phyloP scores from a whole-genome alignment of 441 rosid species.

The Erysimum cheiri region DNA sequence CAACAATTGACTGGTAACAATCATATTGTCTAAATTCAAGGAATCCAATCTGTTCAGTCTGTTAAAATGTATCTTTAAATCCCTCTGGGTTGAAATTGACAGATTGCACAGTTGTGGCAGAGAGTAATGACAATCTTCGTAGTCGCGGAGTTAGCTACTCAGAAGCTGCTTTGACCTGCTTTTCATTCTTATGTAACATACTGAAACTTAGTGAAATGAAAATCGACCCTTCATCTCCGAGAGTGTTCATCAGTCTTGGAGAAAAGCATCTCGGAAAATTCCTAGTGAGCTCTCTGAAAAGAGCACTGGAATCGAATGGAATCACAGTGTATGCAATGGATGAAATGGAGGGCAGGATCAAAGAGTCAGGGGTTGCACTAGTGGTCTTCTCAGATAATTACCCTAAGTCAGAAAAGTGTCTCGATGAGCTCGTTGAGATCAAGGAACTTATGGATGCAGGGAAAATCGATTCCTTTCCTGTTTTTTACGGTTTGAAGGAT shows the following conservation, averaged over 20 bases:
- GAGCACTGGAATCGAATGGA: background rate
- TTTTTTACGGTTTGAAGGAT: slow-evolving; percentile 5
- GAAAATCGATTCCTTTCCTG: slow-evolving; percentile 13
- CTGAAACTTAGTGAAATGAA: background rate
- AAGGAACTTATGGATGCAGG: slow-evolving; percentile 33
- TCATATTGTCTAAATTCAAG: background rate
- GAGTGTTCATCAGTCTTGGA: slow-evolving; percentile 33
- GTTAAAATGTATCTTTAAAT: background rate
- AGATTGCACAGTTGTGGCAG: background rate
- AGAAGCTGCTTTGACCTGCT: background rate
- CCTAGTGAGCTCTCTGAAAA: slow-evolving; percentile 14
- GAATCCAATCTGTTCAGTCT: slow-evolving; percentile 8
- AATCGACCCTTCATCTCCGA: background rate
- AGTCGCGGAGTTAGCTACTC: background rate
- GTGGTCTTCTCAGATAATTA: slow-evolving; percentile 30
- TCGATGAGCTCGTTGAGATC: slow-evolving; percentile 37
- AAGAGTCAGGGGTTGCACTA: slow-evolving; percentile 31
- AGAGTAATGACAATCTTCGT: slow-evolving; percentile 28
- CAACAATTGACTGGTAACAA: background rate
- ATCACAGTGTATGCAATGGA: background rate
- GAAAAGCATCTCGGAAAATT: background rate
- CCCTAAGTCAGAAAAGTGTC: slow-evolving; percentile 17
- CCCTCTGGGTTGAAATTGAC: background rate
- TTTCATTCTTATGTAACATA: background rate
- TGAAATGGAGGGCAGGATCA: background rate